These are phyloP conservation scores for Tricholoma matsutake DNA, from an alignment of 768 basidiomycete genomes.

Conservation along the genomic window DNA sequence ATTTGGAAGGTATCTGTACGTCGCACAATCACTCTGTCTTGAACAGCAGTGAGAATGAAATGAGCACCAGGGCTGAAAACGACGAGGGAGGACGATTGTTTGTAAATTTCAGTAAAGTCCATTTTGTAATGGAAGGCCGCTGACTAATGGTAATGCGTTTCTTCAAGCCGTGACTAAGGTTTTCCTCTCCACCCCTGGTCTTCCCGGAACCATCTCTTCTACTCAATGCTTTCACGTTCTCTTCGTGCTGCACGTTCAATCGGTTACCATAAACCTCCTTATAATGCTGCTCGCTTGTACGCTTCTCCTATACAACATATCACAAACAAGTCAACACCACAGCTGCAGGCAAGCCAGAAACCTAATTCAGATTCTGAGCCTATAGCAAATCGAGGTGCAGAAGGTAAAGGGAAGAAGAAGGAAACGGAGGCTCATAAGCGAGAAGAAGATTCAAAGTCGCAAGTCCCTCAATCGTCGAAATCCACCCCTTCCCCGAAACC, in stretches of 20 bases:
- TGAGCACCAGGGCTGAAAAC: conserved; percentile 85
- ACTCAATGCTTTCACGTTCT: conserved; percentile 62
- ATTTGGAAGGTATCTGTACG: conserved; percentile 84
- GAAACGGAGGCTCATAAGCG: conserved; percentile 24
- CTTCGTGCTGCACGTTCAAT: conserved; percentile 50
- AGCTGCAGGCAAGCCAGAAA: conserved; percentile 7
- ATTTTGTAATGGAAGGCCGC: conserved; percentile 30
- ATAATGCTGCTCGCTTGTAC: conserved; percentile 39
- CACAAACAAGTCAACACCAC: conserved; percentile 19
- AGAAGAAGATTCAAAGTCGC: conserved; percentile 10
- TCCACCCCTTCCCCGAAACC: conserved; percentile 29
- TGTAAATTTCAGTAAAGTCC: conserved; percentile 89
- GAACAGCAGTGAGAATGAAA: conserved; percentile 77
- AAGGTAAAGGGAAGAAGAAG: conserved; percentile 33
- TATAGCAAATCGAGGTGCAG: conserved; percentile 23
- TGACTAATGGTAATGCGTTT: neutral
- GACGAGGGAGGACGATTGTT: conserved; percentile 67
- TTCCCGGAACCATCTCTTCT: neutral
- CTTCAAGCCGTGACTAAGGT: neutral
- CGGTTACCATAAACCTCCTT: conserved; percentile 36
- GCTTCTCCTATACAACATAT: conserved; percentile 41
- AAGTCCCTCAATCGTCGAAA: conserved; percentile 6
- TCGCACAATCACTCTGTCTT: conserved; percentile 79
- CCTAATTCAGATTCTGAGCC: conserved; percentile 13
- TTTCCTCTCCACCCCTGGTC: too few species aligned